Base-by-base conservation (phyloP, 1,284 basidiomycete genomes). In the Ustilago lituana region DNA sequence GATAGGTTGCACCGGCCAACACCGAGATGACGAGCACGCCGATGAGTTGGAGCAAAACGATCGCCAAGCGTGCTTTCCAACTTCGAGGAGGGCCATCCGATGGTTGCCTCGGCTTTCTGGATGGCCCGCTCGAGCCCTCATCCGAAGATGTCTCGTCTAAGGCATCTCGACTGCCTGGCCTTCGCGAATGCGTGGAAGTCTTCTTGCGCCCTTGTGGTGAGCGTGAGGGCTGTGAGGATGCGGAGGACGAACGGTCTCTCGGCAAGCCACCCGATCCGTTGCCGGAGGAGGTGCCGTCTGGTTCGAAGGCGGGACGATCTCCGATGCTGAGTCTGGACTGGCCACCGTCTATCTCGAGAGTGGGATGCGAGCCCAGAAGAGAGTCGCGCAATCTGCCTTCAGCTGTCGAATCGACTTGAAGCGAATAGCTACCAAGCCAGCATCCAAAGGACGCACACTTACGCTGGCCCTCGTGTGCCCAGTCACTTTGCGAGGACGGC, bases 381-480 rank as follows among this genome's bases (percentile, higher is more conserved):
- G 65, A 55, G 40, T 66, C 67, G 20, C 63, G 61, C 40, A 61
- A 31, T 27, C 38, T 61, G 11, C 57, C 53, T 35, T 67, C 66
- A 12, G 55, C 62, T n/a, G 58, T 66, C 1, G 62, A 19, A 32
- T 71, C 68, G 15, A 65, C 62, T 29, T 70, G 53, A 0, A 74
- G 45, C 22, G 63, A 54, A 35, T 76, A 78, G 40, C 64, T 65
- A 37, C 76, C 76, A 15, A 78, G 57, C 73, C 74, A 76, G 56
- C 76, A 78, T 1, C 76, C 74, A 22, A 69, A 76, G 1, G 72
- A 69, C 1, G 59, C 39, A 53, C 74, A 74, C 29, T 67, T 65
- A 20, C 55, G 59, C 51, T 65, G 62, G 5, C 54, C 49, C 27
- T 66, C 58, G 20, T 55, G 40, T 8, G 68, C 68, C 68, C 68